Percentiles rank a stretch among this genome's conserved stretches.
Evolutionary conservation across 2,329 filamentous ascomycete genomes (phyloP).

Genomic region (Uncinocarpus reesii): DNA sequence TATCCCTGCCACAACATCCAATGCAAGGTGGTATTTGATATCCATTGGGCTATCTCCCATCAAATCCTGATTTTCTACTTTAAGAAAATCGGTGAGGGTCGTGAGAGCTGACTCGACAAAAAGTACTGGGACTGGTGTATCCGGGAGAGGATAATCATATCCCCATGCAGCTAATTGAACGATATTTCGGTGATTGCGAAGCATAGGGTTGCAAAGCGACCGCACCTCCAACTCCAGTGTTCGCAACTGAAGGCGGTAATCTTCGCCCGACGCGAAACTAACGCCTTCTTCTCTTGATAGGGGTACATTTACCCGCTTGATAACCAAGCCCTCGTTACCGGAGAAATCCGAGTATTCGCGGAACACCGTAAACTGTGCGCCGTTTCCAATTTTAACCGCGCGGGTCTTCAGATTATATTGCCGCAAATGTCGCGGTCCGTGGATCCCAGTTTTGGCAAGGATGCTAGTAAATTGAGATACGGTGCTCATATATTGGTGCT

Average conservation of each 20-base stretch:
- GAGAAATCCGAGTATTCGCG: conserved; percentile 16
- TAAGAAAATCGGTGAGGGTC: conserved; percentile 22
- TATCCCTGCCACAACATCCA: conserved; percentile 21
- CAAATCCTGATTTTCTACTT: conserved; percentile 13
- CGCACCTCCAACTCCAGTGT: conserved; percentile 22
- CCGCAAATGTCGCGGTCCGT: conserved; percentile 21
- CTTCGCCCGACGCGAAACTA: conserved; percentile 19
- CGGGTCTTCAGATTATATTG: conserved; percentile 19
- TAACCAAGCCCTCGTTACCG: conserved; percentile 20
- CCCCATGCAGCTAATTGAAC: conserved; percentile 22
- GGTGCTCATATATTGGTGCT: conserved; percentile 21
- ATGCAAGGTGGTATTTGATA: conserved; percentile 21
- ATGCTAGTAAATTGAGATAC: conserved; percentile 23
- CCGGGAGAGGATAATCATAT: conserved; percentile 23
- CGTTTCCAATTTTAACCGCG: conserved; percentile 22
- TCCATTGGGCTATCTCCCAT: conserved; percentile 11
- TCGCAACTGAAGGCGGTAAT: conserved; percentile 22
- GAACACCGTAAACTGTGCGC: conserved; percentile 24
- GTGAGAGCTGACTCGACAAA: conserved; percentile 24
- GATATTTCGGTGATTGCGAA: conserved; percentile 24
- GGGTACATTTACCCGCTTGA: conserved; percentile 23
- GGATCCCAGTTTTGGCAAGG: conserved; percentile 22
- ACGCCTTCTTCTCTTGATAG: conserved; percentile 17
- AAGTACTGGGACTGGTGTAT: conserved; percentile 22
- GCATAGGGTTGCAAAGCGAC: conserved; percentile 22